phyloP scores from a whole-genome alignment of 441 rosid genomes.

The Geranium incanum region DNA sequence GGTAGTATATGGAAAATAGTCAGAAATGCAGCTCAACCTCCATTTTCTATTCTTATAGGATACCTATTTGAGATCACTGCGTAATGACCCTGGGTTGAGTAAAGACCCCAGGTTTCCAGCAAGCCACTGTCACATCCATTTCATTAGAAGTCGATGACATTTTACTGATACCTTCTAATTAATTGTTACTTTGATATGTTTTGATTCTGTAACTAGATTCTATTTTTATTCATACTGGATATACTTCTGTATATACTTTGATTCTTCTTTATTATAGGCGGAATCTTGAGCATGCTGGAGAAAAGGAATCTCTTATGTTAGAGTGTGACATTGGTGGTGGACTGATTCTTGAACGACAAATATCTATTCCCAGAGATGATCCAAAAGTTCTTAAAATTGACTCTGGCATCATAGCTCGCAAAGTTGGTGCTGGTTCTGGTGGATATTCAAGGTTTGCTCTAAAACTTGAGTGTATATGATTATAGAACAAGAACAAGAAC shows the following conservation, averaged over 20 bases:
- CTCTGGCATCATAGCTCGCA: constrained; percentile 62
- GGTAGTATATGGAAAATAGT: neutral
- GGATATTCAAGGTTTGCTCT: constrained; percentile 75
- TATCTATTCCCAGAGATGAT: constrained; percentile 42
- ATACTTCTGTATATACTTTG: neutral
- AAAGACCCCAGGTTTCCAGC: neutral
- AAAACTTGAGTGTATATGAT: neutral
- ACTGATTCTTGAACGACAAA: constrained; percentile 47
- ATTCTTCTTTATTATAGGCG: constrained; percentile 42
- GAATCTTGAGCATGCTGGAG: constrained; percentile 72
- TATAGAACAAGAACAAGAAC: neutral
- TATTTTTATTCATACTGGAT: neutral
- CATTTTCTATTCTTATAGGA: neutral
- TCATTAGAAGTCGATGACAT: neutral
- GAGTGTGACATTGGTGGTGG: constrained; percentile 89
- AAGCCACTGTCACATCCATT: neutral
- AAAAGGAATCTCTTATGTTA: constrained; percentile 57
- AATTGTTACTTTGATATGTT: neutral
- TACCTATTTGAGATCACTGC: too few species aligned
- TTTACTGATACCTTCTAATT: neutral
- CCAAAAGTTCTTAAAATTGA: constrained; percentile 45
- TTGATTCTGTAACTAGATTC: neutral
- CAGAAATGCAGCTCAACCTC: neutral
- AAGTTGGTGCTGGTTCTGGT: constrained; percentile 89
- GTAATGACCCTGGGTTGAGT: neutral